Base-by-base conservation (phyloP, 768 basidiomycete genomes). In the Russula earlei region DNA sequence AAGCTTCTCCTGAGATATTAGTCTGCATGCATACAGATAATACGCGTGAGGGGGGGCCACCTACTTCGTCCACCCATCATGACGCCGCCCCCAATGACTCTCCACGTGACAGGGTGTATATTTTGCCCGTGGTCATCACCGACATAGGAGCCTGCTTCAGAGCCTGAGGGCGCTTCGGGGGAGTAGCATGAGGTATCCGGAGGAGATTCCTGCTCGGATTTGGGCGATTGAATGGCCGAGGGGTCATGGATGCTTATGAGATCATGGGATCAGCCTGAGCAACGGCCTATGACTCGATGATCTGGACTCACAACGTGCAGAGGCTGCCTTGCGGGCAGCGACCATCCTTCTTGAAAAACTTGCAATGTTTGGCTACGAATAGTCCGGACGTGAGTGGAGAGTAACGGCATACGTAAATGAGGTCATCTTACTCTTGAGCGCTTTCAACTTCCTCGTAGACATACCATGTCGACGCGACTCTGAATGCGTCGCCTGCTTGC, bases 81-180 rank as follows among this genome's bases (percentile, higher is more conserved):
- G n/a, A 87, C 86, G 3, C 86, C 86, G 14, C 86, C 86, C 0
- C 86, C 84, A 49, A 88, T 84, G 12, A 88, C 85, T 41, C 86
- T 76, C 86, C 86, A 88, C 4, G 77, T 75, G 44, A 88, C 74
- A 25, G 85, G 84, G 61, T 79, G 83, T 66, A 72, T 84, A 55
- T 80, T 63, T 72, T 67, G 40, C 64, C 68, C 58, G 2, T 11
- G 46, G 25, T 46, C 38, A 6, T 55, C 53, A 17, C 54, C 49
- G 20, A 12, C n/a, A 22, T 38, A 20, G 14, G 47, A n/a, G 3
- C 6, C 7, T 25, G 45, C 6, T 50, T 36, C 33, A 27, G 37
- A 36, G 49, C 52, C n/a, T n/a, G n/a, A n/a, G n/a, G n/a, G 25
- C 27, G 49, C 9, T n/a, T 29, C 33, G 17, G 27, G 12, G 22